Evolutionary conservation across 2,329 filamentous ascomycete genomes (phyloP), one percentile per base, ranked within the genome.

Genomic region (Xylaria sp.): DNA sequence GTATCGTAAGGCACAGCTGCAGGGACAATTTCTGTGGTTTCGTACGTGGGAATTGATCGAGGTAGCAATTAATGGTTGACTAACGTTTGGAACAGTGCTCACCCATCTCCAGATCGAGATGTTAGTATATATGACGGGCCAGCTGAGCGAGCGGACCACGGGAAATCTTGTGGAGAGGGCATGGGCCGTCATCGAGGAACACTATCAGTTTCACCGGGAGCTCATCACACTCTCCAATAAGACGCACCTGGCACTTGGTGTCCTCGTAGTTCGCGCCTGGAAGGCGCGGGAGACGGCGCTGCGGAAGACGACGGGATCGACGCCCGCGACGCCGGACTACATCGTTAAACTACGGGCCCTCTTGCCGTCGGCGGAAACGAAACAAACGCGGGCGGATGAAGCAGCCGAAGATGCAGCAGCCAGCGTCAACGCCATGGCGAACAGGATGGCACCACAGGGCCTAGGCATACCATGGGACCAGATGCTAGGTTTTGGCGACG

Each of bases 31-130:
- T 73, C 72, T 84, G 11, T 89, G 87, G 87, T 87, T 84, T 69
- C 79, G 83, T 73, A 81, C 82, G 66, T 77, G 79, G 20, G 10
- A 25, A 22, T 38, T 6, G 11, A 42, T 22, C 7, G 0, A 54
- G 49, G 31, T 13, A 29, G 5, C 27, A 29, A 17, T 27, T 13
- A 9, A 13, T n/a, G 17, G 39, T 25, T 38, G 39, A 29, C 63
- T 68, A 63, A 73, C 68, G 54, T 67, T 22, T 15, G 10, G 20
- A 45, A 54, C 20, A 77, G 76, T 76, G 68, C 73, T 73, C 66
- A 72, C 72, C 27, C 83, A 87, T 71, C 87, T 89, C 74, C 86
- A 88, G 71, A 76, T 85, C 54, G 86, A 87, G 62, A 77, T 88
- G 27, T 85, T 88, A 67, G 78, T 84, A 42, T 87, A 86, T 73